Base-by-base conservation (phyloP, 768 basidiomycete species). In the Clavulina sp. region DNA sequence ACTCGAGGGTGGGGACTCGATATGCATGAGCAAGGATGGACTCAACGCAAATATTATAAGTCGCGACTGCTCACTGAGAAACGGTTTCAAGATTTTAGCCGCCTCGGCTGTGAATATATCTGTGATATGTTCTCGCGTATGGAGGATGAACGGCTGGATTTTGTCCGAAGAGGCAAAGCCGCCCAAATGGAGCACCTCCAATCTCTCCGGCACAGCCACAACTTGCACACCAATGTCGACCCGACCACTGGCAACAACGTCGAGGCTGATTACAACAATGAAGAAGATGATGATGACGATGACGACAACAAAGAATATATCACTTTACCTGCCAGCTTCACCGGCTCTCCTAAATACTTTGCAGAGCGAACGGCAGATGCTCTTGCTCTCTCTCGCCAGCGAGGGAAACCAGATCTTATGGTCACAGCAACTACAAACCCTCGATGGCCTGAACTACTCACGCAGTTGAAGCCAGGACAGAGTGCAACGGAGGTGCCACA, bases 371-470 rank as follows among this genome's bases (percentile, higher is more conserved):
- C 26, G 43, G 43, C 43, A 9, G 73, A 76, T 53, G 59, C 71
- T 0, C 62, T 76, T 62, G 72, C 74, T 0, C 62, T 78, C 23
- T 66, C 63, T 6, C 57, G 66, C 0, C 57, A 63, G 33, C 70
- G 58, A 41, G 54, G 56, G 1, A 68, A 66, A 5, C 59, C 67
- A 5, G 71, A 75, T 46, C 54, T 76, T 1, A 76, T 76, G 41
- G 50, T 77, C 0, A 78, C 73, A 0, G 67, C 76, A 62, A 77
- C 74, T 6, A 62, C 66, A 5, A 78, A 77, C 63, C 70, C 72
- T 0, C 41, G 60, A 0, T 78, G 76, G 76, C 59, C 59, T 1
- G 74, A 77, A 49, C 65, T 77, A n/a, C 33, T 50, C 0, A 40
- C 57, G 0, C 67, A 66, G 46, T 62, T 76, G 0, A 53, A 69